Conservation (phyloP, 192 early-diverging fungal genomes). For the Pecoramyces ruminantium region DNA sequence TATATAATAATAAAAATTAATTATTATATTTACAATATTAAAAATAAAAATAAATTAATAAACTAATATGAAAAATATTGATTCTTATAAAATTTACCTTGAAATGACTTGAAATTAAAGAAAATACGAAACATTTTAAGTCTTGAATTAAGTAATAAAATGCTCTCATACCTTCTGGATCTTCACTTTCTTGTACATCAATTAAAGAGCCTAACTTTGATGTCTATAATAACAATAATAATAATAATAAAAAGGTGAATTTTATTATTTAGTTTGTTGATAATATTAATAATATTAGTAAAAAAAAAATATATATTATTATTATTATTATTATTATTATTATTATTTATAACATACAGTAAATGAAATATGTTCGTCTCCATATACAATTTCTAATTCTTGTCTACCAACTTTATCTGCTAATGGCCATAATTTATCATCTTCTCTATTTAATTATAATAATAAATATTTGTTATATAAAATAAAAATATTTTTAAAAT, state of each 20-base stretch:
- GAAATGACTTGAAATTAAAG: constrained; percentile 86
- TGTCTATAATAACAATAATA: no score
- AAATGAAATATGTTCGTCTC: constrained; percentile 82
- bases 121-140: constrained; percentile 89
- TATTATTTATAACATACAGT: constrained; percentile 28
- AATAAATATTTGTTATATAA: no score
- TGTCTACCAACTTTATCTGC: constrained; percentile 78
- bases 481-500: no score
- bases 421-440: constrained; percentile 79
- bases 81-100: constrained; percentile 38
- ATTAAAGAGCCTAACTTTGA: constrained; percentile 80
- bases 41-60: no score
- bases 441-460: constrained; percentile 48
- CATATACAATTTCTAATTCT: constrained; percentile 85
- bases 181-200: constrained; percentile 73
- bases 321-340: no score
- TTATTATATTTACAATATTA: no score
- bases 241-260: no score
- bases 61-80: neutral
- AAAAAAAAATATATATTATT: no score
- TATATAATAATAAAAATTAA: neutral
- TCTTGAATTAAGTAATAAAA: constrained; percentile 98
- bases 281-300: no score
- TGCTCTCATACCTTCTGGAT: constrained; percentile 82
- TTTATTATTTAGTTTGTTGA: no score